Conservation (phyloP, 2,329 filamentous ascomycete species). For the Ceratocystis ficicola region DNA sequence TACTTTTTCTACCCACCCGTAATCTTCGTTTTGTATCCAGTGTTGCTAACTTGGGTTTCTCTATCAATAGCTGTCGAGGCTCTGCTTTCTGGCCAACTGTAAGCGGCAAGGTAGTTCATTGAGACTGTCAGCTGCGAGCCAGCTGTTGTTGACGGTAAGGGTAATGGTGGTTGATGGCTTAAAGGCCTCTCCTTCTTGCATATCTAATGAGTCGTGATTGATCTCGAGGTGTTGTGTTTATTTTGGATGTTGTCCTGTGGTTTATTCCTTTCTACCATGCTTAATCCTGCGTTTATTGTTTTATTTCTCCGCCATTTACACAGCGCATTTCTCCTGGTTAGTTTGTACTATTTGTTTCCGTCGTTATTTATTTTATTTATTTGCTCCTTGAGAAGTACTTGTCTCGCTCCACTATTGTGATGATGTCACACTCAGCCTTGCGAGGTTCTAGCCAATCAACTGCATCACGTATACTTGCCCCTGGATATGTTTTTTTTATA, state of each 20-base stretch:
- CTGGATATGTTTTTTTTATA: constrained; percentile 7
- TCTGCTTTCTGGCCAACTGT: constrained; percentile 64
- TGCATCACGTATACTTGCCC: not conserved
- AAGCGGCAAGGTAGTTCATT: constrained; percentile 25
- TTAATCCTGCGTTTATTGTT: constrained; percentile 6
- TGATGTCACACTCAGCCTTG: constrained; percentile 5
- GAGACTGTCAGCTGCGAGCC: not conserved
- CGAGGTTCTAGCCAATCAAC: not conserved
- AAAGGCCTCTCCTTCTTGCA: constrained; percentile 2
- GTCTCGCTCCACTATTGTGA: not conserved
- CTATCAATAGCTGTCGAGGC: constrained; percentile 53
- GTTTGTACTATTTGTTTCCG: constrained; percentile 13
- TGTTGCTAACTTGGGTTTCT: not conserved
- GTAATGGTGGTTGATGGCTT: not conserved
- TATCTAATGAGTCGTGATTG: constrained; percentile 16
- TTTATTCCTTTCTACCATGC: not conserved
- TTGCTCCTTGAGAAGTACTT: not conserved
- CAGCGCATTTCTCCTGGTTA: constrained; percentile 16
- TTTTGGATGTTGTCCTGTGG: not conserved
- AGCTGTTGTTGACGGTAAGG: not conserved
- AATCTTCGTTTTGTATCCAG: not conserved
- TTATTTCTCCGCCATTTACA: constrained; percentile 16
- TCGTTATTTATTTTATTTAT: constrained; percentile 11
- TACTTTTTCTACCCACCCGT: not conserved
- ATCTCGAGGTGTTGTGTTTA: not conserved